Evolutionary conservation across 2,329 filamentous ascomycete species (phyloP).

Genomic region (Diaporthe sp.): DNA sequence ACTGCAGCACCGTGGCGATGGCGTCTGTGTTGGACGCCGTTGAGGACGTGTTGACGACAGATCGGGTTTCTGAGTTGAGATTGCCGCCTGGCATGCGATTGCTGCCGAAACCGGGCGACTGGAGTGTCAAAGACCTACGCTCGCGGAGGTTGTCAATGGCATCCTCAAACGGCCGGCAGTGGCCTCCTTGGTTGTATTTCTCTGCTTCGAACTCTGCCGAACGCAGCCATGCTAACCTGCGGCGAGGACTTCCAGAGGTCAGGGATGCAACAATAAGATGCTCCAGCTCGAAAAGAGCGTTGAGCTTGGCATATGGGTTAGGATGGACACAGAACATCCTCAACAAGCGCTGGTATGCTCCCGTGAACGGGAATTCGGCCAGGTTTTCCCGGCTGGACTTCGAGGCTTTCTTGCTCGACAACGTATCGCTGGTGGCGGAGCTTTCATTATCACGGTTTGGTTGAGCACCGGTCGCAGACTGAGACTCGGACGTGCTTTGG

Average conservation of each 20-base stretch:
- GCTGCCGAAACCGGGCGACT: constrained; percentile 50
- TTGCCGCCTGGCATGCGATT: constrained; percentile 40
- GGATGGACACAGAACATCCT: constrained; percentile 90
- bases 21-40: constrained; percentile 68
- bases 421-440: constrained; percentile 56
- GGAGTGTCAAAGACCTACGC: constrained; percentile 71
- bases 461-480: constrained; percentile 26
- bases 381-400: constrained; percentile 48
- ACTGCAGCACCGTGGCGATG: constrained; percentile 76
- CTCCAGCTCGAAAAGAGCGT: constrained; percentile 85
- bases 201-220: constrained; percentile 45
- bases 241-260: constrained; percentile 64
- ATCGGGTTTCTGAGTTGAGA: constrained; percentile 59
- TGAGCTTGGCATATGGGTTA: constrained; percentile 88
- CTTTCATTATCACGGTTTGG: constrained; percentile 53
- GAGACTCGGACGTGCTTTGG: constrained; percentile 45
- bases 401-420: constrained; percentile 49
- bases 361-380: constrained; percentile 81
- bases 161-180: constrained; percentile 70
- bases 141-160: constrained; percentile 79
- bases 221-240: constrained; percentile 53
- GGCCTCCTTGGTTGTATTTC: constrained; percentile 45
- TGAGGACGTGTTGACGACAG: constrained; percentile 61
- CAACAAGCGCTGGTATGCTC: constrained; percentile 83
- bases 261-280: constrained; percentile 84